Conservation (phyloP, 352 stramenopile genomes). For the Phytophthora quininea region DNA sequence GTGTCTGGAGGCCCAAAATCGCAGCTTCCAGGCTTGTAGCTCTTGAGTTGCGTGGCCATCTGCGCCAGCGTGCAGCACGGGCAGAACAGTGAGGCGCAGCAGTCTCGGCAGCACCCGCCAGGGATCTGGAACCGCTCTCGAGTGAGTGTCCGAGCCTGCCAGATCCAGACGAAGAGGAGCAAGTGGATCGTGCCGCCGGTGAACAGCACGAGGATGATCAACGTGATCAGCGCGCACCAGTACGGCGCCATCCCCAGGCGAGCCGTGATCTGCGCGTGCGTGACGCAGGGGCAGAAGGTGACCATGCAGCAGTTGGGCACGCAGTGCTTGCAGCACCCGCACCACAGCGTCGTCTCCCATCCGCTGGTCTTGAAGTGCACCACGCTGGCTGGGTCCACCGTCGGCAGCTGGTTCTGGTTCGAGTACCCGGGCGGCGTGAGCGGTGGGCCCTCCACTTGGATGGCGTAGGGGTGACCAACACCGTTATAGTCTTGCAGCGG, state of each 20-base stretch:
- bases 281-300: conserved; percentile 48
- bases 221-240: conserved; percentile 25
- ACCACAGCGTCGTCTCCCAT: conserved; percentile 37
- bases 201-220: conserved; percentile 31
- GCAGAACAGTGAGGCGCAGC: conserved; percentile 39
- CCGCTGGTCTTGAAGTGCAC: conserved; percentile 25
- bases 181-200: conserved; percentile 30
- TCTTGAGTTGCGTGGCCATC: conserved; percentile 64
- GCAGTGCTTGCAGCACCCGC: conserved; percentile 45
- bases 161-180: conserved; percentile 42
- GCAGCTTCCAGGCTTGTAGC: conserved; percentile 54
- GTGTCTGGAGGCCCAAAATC: conserved; percentile 42
- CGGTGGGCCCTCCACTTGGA: conserved; percentile 29
- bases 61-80: conserved; percentile 51
- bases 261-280: conserved; percentile 42
- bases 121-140: conserved; percentile 36
- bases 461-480: conserved; percentile 27
- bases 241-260: conserved; percentile 40
- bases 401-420: background rate
- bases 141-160: conserved; percentile 24
- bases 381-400: conserved; percentile 7
- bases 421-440: conserved; percentile 13
- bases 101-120: conserved; percentile 30
- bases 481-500: conserved; percentile 7
- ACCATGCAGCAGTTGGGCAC: conserved; percentile 60